These are phyloP conservation scores for Ceratocystis huliohia DNA, from an alignment of 2,329 filamentous ascomycete genomes.

Conservation along the genomic window DNA sequence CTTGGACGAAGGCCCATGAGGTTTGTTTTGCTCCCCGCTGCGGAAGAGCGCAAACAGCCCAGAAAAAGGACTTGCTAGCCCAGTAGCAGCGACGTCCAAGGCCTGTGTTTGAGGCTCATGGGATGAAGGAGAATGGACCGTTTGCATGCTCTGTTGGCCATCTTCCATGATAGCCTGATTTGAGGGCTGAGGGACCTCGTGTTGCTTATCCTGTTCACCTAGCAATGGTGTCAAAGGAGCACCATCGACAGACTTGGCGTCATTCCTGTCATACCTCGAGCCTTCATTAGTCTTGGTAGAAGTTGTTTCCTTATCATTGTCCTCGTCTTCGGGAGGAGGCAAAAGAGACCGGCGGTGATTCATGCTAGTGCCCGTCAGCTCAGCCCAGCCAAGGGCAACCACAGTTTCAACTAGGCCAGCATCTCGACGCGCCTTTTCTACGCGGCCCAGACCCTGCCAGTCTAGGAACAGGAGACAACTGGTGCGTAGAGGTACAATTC, in stretches of 20 bases:
- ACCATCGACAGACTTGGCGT: slow-evolving; percentile 28
- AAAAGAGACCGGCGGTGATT: slow-evolving; percentile 34
- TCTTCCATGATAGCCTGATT: slow-evolving; percentile 55
- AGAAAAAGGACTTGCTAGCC: slow-evolving; percentile 37
- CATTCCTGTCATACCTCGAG: not conserved
- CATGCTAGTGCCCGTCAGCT: slow-evolving; percentile 63
- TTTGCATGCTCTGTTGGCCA: slow-evolving; percentile 41
- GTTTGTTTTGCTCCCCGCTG: slow-evolving; percentile 39
- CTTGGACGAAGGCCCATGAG: slow-evolving; percentile 42
- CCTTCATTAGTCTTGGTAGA: not conserved
- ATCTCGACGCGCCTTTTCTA: slow-evolving; percentile 86
- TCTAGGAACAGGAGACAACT: slow-evolving; percentile 94
- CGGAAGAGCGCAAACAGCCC: slow-evolving; percentile 65
- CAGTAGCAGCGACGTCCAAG: slow-evolving; percentile 22
- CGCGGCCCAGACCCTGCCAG: slow-evolving; percentile 84
- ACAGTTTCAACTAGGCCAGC: slow-evolving; percentile 87
- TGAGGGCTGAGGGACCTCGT: slow-evolving; percentile 58
- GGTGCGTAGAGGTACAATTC: slow-evolving; percentile 86
- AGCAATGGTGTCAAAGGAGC: slow-evolving; percentile 28
- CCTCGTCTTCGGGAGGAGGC: slow-evolving; percentile 31
- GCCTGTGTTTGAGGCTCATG: slow-evolving; percentile 22
- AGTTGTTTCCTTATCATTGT: slow-evolving; percentile 23
- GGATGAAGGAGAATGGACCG: slow-evolving; percentile 29
- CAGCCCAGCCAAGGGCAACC: slow-evolving; percentile 87
- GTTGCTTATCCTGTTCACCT: slow-evolving; percentile 30